Base-by-base conservation (phyloP, 163 green algal species). In the Chlamydomonas reinhardtii region DNA sequence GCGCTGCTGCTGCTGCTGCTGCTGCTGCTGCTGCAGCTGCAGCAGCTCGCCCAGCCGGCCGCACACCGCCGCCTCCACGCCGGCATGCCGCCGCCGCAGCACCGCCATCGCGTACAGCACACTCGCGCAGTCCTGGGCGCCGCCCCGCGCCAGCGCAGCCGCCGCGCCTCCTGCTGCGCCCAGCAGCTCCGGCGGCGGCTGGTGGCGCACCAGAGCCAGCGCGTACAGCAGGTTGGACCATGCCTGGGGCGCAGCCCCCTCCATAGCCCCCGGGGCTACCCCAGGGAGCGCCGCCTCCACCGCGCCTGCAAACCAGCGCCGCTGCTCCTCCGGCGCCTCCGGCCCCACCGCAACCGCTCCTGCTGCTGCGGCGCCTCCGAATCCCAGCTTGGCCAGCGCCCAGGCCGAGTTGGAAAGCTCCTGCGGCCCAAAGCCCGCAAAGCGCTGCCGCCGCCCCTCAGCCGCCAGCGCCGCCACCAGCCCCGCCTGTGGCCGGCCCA, bases 141-240 rank as follows among this genome's bases (percentile, higher is more conserved):
- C 31, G 19, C 48, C 48, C 1, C 2, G 12, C 29, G n/a, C 3
- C 73, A 68, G 25, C 17, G 3, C 15, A 4, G 12, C 61, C 39
- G 29, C 29, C 16, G 16, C 24, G n/a, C 27, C 43, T 31, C 29
- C 69, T 0, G 20, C 66, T 2, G 29, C 15, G 2, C n/a, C 17
- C 48, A 79, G 48, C 17, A 68, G 48, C 9, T 14, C 43, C 2
- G 5, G 0, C 5, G 29, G 5, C 16, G 73, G 73, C 11, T 54
- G 48, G 73, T 68, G 31, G 17, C n/a, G 48, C 48, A 43, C 73
- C 29, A 66, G 16, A 16, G 48, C 73, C 48, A 79, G 29, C 8
- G 73, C 73, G 73, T 79, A 79, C 73, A n/a, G 43, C 29, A 79
- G 73, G 73, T 66, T 79, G 5, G 73, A 43, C 66, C 66, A 73